Evolutionary conservation across 768 basidiomycete genomes (phyloP), one percentile per base, ranked within the genome.

Genomic region (Xerocomus brunneocitrinus): DNA sequence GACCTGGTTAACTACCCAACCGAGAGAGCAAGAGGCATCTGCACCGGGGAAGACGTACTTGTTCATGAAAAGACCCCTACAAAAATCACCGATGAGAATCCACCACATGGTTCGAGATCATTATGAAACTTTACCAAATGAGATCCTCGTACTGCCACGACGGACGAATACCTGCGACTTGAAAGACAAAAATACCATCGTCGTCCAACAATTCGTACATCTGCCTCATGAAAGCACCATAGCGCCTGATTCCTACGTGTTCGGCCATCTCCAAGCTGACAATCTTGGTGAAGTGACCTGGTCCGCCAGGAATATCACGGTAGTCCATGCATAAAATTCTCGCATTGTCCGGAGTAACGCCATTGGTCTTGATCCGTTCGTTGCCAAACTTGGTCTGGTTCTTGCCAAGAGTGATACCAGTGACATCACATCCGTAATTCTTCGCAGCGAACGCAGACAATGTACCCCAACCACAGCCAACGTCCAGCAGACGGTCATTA

Each of bases 81-180:
- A 0, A 28, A 28, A n/a, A 13, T 4, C 8, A 19, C 1, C 16
- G 0, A 52, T 62, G n/a, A 56, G 52, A 47, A 13, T 30, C 1
- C 12, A 4, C 5, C 3, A 27, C 19, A 1, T 27, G 2, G 6
- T 28, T 5, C 4, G 19, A 16, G 12, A 3, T 13, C 2, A 31
- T 16, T 30, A 5, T 47, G 48, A 49, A 10, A 69, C 73, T 36
- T 19, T 62, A 87, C 93, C 97, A 99, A 61, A 92, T 85, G 52
- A 99, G 83, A 68, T 99, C 97, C 76, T 99, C 97, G 60, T 86
- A 98, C 69, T 98, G 97, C 97, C 97, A 99, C n/a, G 78, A 69
- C 5, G 94, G 94, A 34, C 95, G 85, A 60, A 98, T 75, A 56
- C 97, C 97, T 45, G 97, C 92, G n/a, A 99, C 95, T 74, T 99